Base-by-base conservation (phyloP, 257 asterid genomes). In the Solanum chiquidenum region DNA sequence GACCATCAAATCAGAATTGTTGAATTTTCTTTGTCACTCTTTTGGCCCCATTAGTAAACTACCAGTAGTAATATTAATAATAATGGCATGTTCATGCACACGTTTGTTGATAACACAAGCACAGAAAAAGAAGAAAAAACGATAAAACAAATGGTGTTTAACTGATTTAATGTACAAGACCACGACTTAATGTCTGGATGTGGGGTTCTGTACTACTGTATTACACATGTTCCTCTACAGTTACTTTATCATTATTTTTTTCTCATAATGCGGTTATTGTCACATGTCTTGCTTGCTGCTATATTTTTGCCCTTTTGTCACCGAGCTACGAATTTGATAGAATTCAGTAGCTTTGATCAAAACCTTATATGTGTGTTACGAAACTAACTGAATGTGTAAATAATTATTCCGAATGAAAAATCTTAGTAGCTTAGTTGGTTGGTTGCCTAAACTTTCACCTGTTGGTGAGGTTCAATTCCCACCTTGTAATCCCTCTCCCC, bases 281-380 rank as follows among this genome's bases (percentile, higher is more conserved):
- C 91, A 89, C 91, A 88, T 90, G 92, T 68, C 55, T 69, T 86
- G 90, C 86, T 86, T 73, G 49, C 66, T 42, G 44, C 68, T 7
- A 14, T 72, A n/a, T 60, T 34, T 76, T 76, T 76, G 35, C n/a
- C 6, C 29, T 82, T 49, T 49, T 80, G 5, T 3, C 52, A 10
- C 20, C 4, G 0, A 21, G 49, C 5, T 73, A 35, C 16, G 9
- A 1, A 11, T 35, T 73, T 10, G 14, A 21, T 3, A 74, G 3
- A 10, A 35, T 2, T 21, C 7, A 35, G 0, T 72, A 72, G 11
- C 12, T 33, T 73, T 6, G 2, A 11, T 2, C 9, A 35, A 35
- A 73, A 35, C 5, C 20, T 72, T 4, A 4, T 71, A 4, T 16
- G 0, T 69, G 16, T 69, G 37, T 69, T 69, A 69, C 7, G 14